Base-by-base conservation (phyloP, 2,329 filamentous ascomycete species). In the Aschersonia sp. region DNA sequence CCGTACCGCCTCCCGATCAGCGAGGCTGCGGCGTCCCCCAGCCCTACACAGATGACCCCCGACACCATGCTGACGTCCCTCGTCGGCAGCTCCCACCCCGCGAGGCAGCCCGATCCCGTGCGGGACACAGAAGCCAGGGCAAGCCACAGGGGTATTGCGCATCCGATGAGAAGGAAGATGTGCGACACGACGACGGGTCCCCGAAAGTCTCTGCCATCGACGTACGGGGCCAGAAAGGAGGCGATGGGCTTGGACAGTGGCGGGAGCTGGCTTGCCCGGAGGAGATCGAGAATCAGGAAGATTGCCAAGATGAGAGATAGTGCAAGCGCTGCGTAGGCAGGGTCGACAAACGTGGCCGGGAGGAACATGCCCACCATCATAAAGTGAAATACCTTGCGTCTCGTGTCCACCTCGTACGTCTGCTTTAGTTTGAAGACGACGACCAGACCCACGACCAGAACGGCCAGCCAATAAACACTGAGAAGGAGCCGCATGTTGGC, bases 331-430 rank as follows among this genome's bases (percentile, higher is more conserved):
- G 82, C 81, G 62, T 87, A 97, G 41, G 82, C 73, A 1, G 92
- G 90, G 62, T 98, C 92, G 52, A 97, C 68, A 60, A 81, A 95
- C 2, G 83, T 85, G 1, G 86, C 80, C 0, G 92, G 89, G 2
- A 97, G 73, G 48, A 98, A 82, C 87, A 98, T 95, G 48, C 81
- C 80, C 6, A 97, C 90, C 84, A 97, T 97, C 75, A 90, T 95
- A 55, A 94, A 94, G 63, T 98, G 92, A 62, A 98, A 98, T 30
- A 97, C 86, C 64, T 98, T 98, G 45, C 92, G 81, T 45, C 92
- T 79, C 1, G 92, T 98, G 65, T 98, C 92, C 44, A 98, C 90
- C 65, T 95, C 89, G 54, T 85, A 89, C 45, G 86, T 70, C 4
- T 79, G 71, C 41, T 83, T 85, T 39, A 94, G 74, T 41, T 74